These are phyloP conservation scores for Ramularia collo-cygni DNA, from an alignment of 2,329 filamentous ascomycete species.

Conservation along the genomic window DNA sequence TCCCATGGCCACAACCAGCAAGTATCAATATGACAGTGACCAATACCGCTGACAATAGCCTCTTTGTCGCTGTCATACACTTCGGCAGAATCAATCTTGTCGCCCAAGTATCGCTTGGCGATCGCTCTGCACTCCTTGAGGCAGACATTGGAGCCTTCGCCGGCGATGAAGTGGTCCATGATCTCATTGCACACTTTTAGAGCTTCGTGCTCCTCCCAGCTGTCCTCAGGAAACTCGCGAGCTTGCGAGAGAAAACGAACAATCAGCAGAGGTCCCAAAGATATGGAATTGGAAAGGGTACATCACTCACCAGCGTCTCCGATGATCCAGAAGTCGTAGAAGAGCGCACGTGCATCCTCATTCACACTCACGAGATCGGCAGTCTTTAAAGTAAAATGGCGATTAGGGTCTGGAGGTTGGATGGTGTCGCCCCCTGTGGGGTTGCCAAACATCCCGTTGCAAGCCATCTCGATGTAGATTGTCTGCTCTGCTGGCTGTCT, in stretches of 20 bases:
- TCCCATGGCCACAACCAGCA: slow-evolving; percentile 99
- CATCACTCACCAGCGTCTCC: slow-evolving; percentile 54
- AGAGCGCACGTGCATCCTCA: slow-evolving; percentile 71
- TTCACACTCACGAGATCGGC: slow-evolving; percentile 90
- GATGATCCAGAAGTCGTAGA: slow-evolving; percentile 94
- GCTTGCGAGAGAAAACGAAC: slow-evolving; percentile 44
- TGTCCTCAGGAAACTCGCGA: slow-evolving; percentile 79
- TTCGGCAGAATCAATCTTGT: slow-evolving; percentile 70
- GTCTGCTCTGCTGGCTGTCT: slow-evolving; percentile 79
- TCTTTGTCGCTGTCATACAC: slow-evolving; percentile 66
- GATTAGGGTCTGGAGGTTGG: slow-evolving; percentile 81
- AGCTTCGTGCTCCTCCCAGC: slow-evolving; percentile 83
- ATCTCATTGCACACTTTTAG: slow-evolving; percentile 78
- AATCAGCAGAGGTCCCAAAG: no score
- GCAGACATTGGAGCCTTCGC: slow-evolving; percentile 63
- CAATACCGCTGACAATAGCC: slow-evolving; percentile 78
- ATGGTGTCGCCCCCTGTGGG: slow-evolving; percentile 77
- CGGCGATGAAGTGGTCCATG: slow-evolving; percentile 81
- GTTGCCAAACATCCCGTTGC: slow-evolving; percentile 98
- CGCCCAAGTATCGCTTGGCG: slow-evolving; percentile 73
- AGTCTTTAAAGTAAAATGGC: slow-evolving; percentile 65
- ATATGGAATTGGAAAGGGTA: no score
- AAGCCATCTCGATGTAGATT: slow-evolving; percentile 97
- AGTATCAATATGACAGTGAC: slow-evolving; percentile 95
- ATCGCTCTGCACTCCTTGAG: slow-evolving; percentile 76